Evolutionary conservation across 164 flowering plant genomes (phyloP), one percentile per base, ranked within the genome.

Genomic region (Protea cynaroides): DNA sequence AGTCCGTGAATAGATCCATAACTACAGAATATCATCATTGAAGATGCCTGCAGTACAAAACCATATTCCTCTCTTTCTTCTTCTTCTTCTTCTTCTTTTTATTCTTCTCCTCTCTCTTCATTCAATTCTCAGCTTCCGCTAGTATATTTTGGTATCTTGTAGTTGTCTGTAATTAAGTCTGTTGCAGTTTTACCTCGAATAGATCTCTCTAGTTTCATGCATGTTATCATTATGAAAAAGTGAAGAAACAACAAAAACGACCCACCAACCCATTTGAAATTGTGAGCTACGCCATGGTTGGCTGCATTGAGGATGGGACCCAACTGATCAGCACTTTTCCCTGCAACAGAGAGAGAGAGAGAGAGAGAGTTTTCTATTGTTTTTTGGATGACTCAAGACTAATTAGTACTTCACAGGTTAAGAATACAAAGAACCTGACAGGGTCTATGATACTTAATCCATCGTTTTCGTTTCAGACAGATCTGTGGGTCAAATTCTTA

Each of bases 401-500:
- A 69, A 63, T 64, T 24, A 46, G 65, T 47, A 7, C 34, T 15
- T 21, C 19, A 50, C 38, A 24, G 50, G 19, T 49, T 49, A 18
- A 40, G 21, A 58, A 63, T 70, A 63, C 78, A 78, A 69, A 69
- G 80, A 73, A 73, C 70, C 83, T 78, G 84, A 77, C 83, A 79
- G 21, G 75, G 79, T 78, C 80, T 76, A 71, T 72, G 77, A 77
- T 73, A 78, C 75, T 60, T 59, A 71, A 66, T 65, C 75, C 74
- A 78, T 63, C 81, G 75, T 74, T 76, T 81, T 74, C 75, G 75
- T 65, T 76, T 73, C 63, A 61, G 89, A 78, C 84, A 82, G 75
- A 71, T 50, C 17, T 69, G 74, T 72, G 84, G 77, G 84, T 83
- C 86, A 80, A 82, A 78, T 66, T 77, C 74, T 69, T 71, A 76